A percentile compares a stretch with the other conserved stretches of the same genome.
Evolutionary conservation across 1,139 yeast genomes (phyloP).

Genomic region (Geotrichum australiense): DNA sequence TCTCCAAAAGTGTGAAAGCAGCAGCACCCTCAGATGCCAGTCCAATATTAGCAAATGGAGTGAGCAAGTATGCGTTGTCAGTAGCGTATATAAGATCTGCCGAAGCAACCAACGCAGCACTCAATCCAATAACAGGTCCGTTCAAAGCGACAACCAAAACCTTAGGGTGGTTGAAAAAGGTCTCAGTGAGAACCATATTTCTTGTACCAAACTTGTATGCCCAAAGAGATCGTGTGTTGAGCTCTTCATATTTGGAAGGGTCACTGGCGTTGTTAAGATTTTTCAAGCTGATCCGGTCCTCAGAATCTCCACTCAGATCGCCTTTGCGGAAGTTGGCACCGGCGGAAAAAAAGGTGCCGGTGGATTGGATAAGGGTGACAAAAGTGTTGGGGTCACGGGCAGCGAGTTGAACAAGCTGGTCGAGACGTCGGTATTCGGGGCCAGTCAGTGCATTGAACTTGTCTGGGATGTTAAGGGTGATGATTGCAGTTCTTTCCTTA

Average conservation of each 20-base stretch:
- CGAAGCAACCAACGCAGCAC: constrained; percentile 65
- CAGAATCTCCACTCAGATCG: constrained; percentile 28
- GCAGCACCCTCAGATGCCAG: constrained; percentile 80
- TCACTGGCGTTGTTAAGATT: constrained; percentile 18
- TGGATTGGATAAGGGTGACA: constrained; percentile 60
- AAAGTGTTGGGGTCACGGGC: constrained; percentile 58
- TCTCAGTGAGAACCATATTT: constrained; percentile 61
- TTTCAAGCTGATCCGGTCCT: constrained; percentile 22
- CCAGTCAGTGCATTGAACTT: constrained; percentile 63
- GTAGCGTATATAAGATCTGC: constrained; percentile 74
- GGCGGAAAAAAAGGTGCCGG: constrained; percentile 76
- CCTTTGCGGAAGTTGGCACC: constrained; percentile 64
- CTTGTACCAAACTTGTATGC: constrained; percentile 56
- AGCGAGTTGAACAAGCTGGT: constrained; percentile 55
- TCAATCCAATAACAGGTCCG: constrained; percentile 82
- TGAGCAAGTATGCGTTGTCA: constrained; percentile 53
- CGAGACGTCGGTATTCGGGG: constrained; percentile 58
- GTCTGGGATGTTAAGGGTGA: constrained; percentile 59
- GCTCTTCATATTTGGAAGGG: constrained; percentile 10
- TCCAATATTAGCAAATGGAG: constrained; percentile 81
- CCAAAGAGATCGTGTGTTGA: constrained; percentile 31
- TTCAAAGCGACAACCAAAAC: constrained; percentile 69
- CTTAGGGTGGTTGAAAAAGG: constrained; percentile 66
- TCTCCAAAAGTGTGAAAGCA: constrained; percentile 57
- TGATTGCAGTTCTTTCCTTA: constrained; percentile 50